phyloP scores from a whole-genome alignment of 2,329 filamentous ascomycete genomes.

The Simplicillium aogashimaense region DNA sequence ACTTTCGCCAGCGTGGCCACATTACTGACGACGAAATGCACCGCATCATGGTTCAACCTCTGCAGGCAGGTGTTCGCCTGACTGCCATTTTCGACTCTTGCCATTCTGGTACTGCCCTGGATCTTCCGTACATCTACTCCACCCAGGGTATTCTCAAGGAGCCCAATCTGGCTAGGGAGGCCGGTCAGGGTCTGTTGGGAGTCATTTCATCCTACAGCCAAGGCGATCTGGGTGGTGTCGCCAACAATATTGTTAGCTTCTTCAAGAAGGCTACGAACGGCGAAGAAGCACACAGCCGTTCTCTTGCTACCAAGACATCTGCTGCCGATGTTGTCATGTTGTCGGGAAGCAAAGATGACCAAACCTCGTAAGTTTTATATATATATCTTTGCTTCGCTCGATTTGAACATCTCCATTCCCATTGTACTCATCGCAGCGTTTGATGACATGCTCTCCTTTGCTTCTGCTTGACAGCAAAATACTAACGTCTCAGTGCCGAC shows the following conservation, averaged over 20 bases:
- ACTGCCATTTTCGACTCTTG: constrained; percentile 58
- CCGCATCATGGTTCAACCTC: constrained; percentile 54
- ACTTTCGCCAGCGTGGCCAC: constrained; percentile 69
- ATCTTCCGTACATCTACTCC: constrained; percentile 59
- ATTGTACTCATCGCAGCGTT: constrained; percentile 23
- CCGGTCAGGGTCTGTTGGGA: constrained; percentile 51
- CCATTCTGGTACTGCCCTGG: constrained; percentile 56
- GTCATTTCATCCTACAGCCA: constrained; percentile 49
- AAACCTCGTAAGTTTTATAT: constrained; percentile 69
- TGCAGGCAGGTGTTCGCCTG: constrained; percentile 45
- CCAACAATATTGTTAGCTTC: constrained; percentile 69
- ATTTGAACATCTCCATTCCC: neutral
- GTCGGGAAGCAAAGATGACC: constrained; percentile 91
- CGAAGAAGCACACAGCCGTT: constrained; percentile 70
- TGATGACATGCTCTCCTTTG: constrained; percentile 4
- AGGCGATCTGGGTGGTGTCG: constrained; percentile 76
- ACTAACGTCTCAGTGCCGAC: constrained; percentile 55
- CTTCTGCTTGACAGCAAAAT: too few relatives aligned
- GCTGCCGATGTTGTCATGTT: constrained; percentile 96
- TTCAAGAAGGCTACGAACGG: constrained; percentile 84
- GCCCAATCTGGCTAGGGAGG: constrained; percentile 58
- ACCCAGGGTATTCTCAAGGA: constrained; percentile 60
- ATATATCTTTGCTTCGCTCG: too few relatives aligned
- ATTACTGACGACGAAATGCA: constrained; percentile 82
- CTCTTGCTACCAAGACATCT: constrained; percentile 81